Conservation (phyloP, 2,329 filamentous ascomycete genomes). For the Fusarium sp. region DNA sequence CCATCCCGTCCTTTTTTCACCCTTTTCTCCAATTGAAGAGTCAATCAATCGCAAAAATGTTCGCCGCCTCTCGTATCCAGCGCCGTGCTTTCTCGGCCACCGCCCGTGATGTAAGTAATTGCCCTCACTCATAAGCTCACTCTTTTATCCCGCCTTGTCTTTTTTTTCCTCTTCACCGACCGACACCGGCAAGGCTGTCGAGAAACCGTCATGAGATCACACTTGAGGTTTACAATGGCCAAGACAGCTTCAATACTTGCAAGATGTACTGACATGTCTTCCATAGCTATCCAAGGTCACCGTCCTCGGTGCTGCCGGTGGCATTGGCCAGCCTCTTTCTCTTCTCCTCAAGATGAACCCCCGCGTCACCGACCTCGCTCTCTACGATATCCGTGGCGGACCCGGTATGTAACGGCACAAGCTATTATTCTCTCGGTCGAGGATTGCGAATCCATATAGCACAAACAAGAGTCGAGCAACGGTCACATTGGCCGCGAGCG, state of each 20-base stretch:
- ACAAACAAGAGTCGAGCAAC: not conserved
- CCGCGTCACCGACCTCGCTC: constrained; percentile 89
- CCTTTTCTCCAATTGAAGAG: constrained; percentile 43
- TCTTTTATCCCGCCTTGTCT: constrained; percentile 11
- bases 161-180: constrained; percentile 37
- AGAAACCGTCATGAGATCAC: not conserved
- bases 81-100: constrained; percentile 85
- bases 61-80: constrained; percentile 77
- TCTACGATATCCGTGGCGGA: constrained; percentile 96
- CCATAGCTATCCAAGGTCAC: constrained; percentile 93
- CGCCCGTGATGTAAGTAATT: constrained; percentile 75
- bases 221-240: not conserved
- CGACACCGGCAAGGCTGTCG: constrained; percentile 31
- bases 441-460: constrained; percentile 13
- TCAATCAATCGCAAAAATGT: constrained; percentile 68
- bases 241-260: not conserved
- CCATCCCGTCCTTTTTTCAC: constrained; percentile 38
- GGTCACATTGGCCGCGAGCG: not conserved
- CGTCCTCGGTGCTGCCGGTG: constrained; percentile 95
- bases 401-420: constrained; percentile 74
- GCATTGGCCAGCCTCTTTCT: constrained; percentile 98
- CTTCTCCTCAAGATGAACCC: constrained; percentile 99
- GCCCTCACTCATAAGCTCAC: constrained; percentile 19
- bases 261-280: constrained; percentile 38
- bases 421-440: not conserved